Base-by-base conservation (phyloP, 257 asterid genomes). In the Solanum lycopersicoides region DNA sequence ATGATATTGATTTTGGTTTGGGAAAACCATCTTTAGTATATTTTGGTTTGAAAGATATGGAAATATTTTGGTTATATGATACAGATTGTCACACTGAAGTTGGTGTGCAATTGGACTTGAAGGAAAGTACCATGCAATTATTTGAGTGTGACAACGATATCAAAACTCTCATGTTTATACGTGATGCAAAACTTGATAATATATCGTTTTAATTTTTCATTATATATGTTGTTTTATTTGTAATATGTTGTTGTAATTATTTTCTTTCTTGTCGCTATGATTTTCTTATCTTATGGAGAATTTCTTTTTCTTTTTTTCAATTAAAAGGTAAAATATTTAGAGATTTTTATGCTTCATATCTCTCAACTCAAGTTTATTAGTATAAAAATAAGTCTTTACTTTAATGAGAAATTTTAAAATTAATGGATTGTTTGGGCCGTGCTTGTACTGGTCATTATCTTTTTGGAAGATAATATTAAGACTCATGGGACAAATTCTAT, bases 1-100 rank as follows among this genome's bases (percentile, higher is more conserved):
- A 73, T 7, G 86, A 66, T 28, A n/a, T 10, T 25, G 83, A 82
- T 83, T 82, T 82, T 83, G 89, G 87, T 35, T 87, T 82, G 83
- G 89, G 89, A 0, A 87, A 87, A 45, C 87, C 87, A 16, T 37
- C 85, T 1, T 56, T 69, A 3, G 1, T 14, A 5, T 71, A 32
- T 14, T 71, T 71, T 32, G 42, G 77, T 12, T 15, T 32, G 44
- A 71, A 71, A 32, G 42, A 71, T 32, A 71, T 9, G 12, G 23
- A 30, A 15, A 7, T 71, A 39, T 71, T 71, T 32, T 71, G 42
- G 42, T 71, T 71, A 21, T 21, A 32, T 30, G 77, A 71, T 32
- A 71, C n/a, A 11, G 77, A 12, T 3, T 71, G 56, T 47, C 56
- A 47, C 56, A 47, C 56, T 32, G 77, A 28, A 25, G 2, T 71